A percentile compares a stretch with the other conserved stretches of the same genome.
Conservation (phyloP, 352 stramenopile species). For the Pythium myriotylum region DNA sequence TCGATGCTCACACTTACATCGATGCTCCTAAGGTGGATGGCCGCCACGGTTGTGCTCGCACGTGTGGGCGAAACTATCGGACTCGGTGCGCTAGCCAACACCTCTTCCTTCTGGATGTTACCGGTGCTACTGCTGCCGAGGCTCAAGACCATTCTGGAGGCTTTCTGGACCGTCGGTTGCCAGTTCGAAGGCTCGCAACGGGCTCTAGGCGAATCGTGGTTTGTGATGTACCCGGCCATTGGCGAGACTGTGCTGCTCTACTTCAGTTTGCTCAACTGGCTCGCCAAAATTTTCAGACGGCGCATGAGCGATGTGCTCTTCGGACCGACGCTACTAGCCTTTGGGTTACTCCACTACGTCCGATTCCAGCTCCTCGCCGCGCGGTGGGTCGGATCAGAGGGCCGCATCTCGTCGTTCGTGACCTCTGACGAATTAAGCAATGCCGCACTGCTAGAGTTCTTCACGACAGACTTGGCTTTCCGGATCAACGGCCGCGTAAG, state of each 20-base stretch:
- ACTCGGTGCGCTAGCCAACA: constrained; percentile 17
- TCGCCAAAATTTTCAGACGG: constrained; percentile 27
- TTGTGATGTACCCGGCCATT: constrained; percentile 35
- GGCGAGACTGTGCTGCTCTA: constrained; percentile 22
- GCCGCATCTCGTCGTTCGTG: constrained; percentile 23
- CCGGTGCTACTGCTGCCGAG: constrained; percentile 19
- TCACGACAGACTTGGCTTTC: constrained; percentile 30
- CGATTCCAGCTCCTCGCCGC: constrained; percentile 22
- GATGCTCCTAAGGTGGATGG: constrained; percentile 33
- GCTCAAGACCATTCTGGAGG: constrained; percentile 20
- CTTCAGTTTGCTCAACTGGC: constrained; percentile 37
- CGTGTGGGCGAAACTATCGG: constrained; percentile 4
- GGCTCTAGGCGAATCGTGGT: constrained; percentile 33
- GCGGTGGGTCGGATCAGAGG: constrained; percentile 21
- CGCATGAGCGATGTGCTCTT: constrained; percentile 34
- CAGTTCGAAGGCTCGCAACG: constrained; percentile 35
- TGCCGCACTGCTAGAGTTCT: constrained; percentile 22
- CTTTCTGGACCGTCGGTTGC: constrained; percentile 31
- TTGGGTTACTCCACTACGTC: constrained; percentile 30
- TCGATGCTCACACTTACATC: constrained; percentile 29
- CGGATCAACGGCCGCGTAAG: constrained; percentile 32
- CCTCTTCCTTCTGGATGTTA: constrained; percentile 19
- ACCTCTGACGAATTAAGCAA: constrained; percentile 29
- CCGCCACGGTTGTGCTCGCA: not conserved
- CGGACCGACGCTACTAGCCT: constrained; percentile 28